Conservation (phyloP, 192 early-diverging fungal genomes). For the Spizellomyces sp. region DNA sequence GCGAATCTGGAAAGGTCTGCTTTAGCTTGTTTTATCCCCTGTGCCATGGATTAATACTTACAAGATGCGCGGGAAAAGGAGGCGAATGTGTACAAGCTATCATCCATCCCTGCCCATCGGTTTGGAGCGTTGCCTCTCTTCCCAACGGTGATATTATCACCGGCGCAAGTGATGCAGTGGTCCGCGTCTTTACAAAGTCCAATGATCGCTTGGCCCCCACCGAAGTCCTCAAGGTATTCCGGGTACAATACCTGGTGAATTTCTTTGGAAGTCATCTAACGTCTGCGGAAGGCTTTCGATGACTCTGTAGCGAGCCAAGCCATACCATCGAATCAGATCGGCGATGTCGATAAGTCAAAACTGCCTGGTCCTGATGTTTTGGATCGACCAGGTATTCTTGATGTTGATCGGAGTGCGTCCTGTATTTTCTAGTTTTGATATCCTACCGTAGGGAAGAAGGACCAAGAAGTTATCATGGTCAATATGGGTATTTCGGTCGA, state of each 20-base stretch:
- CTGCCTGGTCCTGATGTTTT: constrained; percentile 80
- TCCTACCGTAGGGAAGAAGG: constrained; percentile 58
- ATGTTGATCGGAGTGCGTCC: neutral
- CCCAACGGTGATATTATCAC: constrained; percentile 83
- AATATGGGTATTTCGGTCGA: constrained; percentile 72
- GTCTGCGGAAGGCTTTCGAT: constrained; percentile 31
- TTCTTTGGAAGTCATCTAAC: neutral
- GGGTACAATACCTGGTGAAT: neutral
- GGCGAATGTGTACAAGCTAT: constrained; percentile 76
- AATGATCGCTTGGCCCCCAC: constrained; percentile 61
- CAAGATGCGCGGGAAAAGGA: neutral
- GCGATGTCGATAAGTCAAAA: constrained; percentile 78
- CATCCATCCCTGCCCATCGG: constrained; percentile 82
- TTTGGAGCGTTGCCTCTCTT: constrained; percentile 83
- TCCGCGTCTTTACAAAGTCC: constrained; percentile 78
- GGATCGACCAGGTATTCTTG: constrained; percentile 52
- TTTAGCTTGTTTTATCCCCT: no score
- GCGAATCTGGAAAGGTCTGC: constrained; percentile 77
- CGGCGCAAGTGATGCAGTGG: constrained; percentile 81
- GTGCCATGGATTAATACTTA: neutral
- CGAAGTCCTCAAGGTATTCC: constrained; percentile 40
- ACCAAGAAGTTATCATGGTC: constrained; percentile 91
- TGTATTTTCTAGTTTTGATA: no score
- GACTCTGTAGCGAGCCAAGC: constrained; percentile 28
- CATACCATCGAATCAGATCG: constrained; percentile 69